phyloP scores from a whole-genome alignment of 2,329 filamentous ascomycete genomes.

The Aureobasidium namibiae region DNA sequence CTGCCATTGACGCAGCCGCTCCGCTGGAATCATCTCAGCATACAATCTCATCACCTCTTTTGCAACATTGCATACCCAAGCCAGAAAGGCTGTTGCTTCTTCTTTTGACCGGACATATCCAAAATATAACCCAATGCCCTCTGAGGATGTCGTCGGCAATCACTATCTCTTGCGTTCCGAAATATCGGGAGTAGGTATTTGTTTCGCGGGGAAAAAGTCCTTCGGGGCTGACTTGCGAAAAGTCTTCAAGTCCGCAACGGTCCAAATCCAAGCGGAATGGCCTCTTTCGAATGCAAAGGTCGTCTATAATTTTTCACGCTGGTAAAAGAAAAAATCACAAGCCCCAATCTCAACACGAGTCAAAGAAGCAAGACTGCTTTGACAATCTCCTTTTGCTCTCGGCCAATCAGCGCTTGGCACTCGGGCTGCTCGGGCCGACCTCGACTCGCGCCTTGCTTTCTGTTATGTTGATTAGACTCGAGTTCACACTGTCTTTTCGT shows the following conservation, averaged over 20 bases:
- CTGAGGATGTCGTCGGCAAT: neutral
- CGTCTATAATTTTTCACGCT: neutral
- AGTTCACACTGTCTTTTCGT: neutral
- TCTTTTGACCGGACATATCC: constrained; percentile 7
- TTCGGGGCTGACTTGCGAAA: neutral
- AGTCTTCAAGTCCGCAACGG: neutral
- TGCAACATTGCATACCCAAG: neutral
- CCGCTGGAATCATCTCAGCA: neutral
- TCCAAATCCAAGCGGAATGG: neutral
- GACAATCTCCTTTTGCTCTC: constrained; percentile 1
- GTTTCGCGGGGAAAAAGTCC: neutral
- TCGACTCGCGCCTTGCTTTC: neutral
- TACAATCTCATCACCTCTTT: neutral
- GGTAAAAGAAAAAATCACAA: neutral
- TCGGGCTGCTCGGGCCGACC: constrained; percentile 1
- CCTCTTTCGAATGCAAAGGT: neutral
- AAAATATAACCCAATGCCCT: neutral
- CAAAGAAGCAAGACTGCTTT: too few relatives aligned
- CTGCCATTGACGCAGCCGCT: constrained; percentile 11
- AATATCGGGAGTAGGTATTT: too few relatives aligned
- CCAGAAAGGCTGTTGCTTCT: constrained; percentile 13
- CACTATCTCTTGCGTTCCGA: neutral
- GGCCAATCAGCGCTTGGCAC: constrained; percentile 6
- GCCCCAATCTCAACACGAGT: too few relatives aligned
- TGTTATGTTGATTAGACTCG: too few relatives aligned